These are phyloP conservation scores for Chlorociboria aeruginascens DNA, from an alignment of 495 filamentous ascomycete species.

Conservation along the genomic window DNA sequence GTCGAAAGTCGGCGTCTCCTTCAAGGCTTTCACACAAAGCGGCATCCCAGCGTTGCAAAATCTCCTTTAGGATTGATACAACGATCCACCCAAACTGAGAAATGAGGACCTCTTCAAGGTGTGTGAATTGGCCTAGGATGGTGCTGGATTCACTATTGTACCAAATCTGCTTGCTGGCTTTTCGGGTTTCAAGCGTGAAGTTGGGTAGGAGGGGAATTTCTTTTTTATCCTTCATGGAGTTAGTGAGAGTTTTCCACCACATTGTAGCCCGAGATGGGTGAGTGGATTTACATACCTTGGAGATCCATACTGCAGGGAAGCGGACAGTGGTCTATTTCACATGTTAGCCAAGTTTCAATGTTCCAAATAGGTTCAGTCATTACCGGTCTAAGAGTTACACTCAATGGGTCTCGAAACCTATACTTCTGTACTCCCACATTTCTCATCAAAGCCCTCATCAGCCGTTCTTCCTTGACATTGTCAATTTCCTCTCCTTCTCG, in stretches of 20 bases:
- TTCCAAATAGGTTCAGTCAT: neutral
- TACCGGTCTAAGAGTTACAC: slow-evolving; percentile 1
- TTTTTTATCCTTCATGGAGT: neutral
- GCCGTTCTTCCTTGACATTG: neutral
- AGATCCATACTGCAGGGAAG: neutral
- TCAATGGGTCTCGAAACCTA: neutral
- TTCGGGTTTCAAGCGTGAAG: neutral
- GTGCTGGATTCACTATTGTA: neutral
- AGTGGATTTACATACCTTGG: neutral
- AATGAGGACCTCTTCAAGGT: neutral
- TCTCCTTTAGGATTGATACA: neutral
- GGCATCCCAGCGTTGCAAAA: neutral
- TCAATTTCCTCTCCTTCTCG: neutral
- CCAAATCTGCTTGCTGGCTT: neutral
- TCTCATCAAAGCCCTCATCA: slow-evolving; percentile 1
- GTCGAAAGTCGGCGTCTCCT: neutral
- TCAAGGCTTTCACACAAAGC: neutral
- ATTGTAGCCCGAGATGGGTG: neutral
- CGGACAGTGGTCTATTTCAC: neutral
- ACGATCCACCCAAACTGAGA: neutral
- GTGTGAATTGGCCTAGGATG: neutral
- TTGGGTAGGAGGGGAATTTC: neutral
- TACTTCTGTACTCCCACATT: neutral
- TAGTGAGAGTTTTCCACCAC: neutral
- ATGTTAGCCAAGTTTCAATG: neutral